Evolutionary conservation across 1,284 basidiomycete species (phyloP).

Genomic region (Ganoderma meredithae): DNA sequence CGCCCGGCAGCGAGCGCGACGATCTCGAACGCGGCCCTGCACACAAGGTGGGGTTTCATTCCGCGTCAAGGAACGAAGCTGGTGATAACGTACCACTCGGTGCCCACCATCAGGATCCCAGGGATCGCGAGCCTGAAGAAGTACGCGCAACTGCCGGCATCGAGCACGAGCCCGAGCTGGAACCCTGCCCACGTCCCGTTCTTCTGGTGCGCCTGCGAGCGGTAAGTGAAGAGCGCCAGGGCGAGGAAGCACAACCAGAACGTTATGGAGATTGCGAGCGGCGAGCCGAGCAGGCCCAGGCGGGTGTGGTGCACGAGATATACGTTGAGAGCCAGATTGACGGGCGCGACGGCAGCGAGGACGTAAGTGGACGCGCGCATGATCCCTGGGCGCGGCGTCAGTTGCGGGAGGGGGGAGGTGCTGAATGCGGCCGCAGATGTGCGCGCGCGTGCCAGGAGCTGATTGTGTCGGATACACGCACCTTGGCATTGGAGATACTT

Average conservation of each 20-base stretch:
- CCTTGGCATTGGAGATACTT: slow-evolving; percentile 85
- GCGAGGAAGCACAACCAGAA: slow-evolving; percentile 73
- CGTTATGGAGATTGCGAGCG: slow-evolving; percentile 69
- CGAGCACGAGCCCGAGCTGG: slow-evolving; percentile 53
- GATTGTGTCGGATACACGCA: slow-evolving; percentile 39
- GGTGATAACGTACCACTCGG: slow-evolving; percentile 65
- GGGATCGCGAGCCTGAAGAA: slow-evolving; percentile 75
- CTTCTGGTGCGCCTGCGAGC: slow-evolving; percentile 57
- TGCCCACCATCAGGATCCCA: slow-evolving; percentile 80
- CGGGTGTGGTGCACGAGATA: slow-evolving; percentile 64
- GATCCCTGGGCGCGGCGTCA: slow-evolving; percentile 56
- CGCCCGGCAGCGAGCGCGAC: slow-evolving; percentile 80
- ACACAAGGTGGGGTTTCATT: background rate
- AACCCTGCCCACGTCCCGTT: slow-evolving; percentile 75
- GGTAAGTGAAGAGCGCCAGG: slow-evolving; percentile 55
- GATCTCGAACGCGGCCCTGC: slow-evolving; percentile 81
- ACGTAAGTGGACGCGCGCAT: slow-evolving; percentile 75
- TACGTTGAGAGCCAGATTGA: slow-evolving; percentile 70
- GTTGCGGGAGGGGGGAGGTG: background rate
- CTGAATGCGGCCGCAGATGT: background rate
- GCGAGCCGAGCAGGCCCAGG: slow-evolving; percentile 69
- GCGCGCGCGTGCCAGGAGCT: background rate
- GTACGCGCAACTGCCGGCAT: slow-evolving; percentile 53
- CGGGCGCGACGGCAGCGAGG: slow-evolving; percentile 63
- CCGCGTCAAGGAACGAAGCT: background rate